phyloP scores from a whole-genome alignment of 768 basidiomycete species.

The Pisolithus orientalis region DNA sequence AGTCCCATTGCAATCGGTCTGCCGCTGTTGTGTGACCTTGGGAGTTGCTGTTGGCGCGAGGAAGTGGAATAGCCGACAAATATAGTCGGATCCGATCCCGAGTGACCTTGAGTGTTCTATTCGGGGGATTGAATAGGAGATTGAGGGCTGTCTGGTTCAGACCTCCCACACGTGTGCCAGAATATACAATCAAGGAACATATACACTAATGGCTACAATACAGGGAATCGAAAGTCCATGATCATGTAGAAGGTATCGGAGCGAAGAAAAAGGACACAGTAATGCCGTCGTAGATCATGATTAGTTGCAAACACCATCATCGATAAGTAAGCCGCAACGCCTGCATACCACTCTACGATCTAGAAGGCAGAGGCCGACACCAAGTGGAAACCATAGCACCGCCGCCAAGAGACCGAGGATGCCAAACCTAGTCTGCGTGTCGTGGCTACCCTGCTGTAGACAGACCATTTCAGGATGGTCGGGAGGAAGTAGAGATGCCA shows the following conservation, averaged over 20 bases:
- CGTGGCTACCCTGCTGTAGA: slow-evolving; percentile 69
- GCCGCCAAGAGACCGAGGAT: slow-evolving; percentile 78
- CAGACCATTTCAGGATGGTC: slow-evolving; percentile 82
- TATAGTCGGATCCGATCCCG: too few species aligned
- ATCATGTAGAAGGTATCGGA: not conserved
- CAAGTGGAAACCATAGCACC: slow-evolving; percentile 81
- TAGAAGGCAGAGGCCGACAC: slow-evolving; percentile 70
- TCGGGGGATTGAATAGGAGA: too few species aligned
- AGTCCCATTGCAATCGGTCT: not conserved
- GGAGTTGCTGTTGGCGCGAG: too few species aligned
- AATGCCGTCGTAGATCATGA: not conserved
- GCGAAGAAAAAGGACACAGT: not conserved
- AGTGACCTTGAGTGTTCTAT: too few species aligned
- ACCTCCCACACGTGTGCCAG: too few species aligned
- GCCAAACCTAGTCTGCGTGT: slow-evolving; percentile 58
- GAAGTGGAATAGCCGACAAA: too few species aligned
- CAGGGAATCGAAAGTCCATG: not conserved
- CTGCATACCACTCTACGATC: slow-evolving; percentile 65
- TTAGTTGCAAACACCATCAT: slow-evolving; percentile 31
- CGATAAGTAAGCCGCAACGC: slow-evolving; percentile 37
- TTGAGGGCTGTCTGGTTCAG: too few species aligned
- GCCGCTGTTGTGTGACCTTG: too few species aligned
- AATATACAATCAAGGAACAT: too few species aligned
- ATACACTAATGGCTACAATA: not conserved
- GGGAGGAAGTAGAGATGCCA: slow-evolving; percentile 65